phyloP scores from a whole-genome alignment of 129 eudicot species.

The Gnaphalium uliginosum region DNA sequence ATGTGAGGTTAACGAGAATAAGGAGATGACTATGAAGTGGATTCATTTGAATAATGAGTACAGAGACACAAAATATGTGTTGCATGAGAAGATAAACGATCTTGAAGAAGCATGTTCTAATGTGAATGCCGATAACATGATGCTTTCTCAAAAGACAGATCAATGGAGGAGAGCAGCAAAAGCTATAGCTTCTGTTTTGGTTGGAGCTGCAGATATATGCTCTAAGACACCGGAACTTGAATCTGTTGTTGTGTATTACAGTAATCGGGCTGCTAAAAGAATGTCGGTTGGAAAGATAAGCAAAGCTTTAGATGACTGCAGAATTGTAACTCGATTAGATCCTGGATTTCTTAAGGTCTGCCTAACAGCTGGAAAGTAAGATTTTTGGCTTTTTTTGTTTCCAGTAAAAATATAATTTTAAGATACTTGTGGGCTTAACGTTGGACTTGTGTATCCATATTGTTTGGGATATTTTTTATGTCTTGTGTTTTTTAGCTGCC shows the following conservation, averaged over 20 bases:
- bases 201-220: slow-evolving; percentile 49
- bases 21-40: slow-evolving; percentile 40
- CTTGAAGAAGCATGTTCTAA: slow-evolving; percentile 51
- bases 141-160: slow-evolving; percentile 53
- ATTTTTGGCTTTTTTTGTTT: background rate
- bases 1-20: slow-evolving; percentile 38
- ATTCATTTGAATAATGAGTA: slow-evolving; percentile 38
- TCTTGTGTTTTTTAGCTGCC: slow-evolving; percentile 49
- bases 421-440: background rate
- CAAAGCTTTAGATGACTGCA: slow-evolving; percentile 38
- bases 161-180: slow-evolving; percentile 95
- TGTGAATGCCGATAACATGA: slow-evolving; percentile 55
- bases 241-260: slow-evolving; percentile 30
- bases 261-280: slow-evolving; percentile 35
- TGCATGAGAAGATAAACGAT: slow-evolving; percentile 48
- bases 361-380: slow-evolving; percentile 41
- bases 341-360: slow-evolving; percentile 32
- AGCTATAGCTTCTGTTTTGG: slow-evolving; percentile 64
- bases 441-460: background rate
- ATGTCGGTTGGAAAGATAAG: slow-evolving; percentile 34
- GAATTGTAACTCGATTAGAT: slow-evolving; percentile 33
- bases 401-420: background rate
- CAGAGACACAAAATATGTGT: slow-evolving; percentile 37
- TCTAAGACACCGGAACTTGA: slow-evolving; percentile 36
- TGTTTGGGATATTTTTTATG: background rate